A percentile compares a stretch with the other conserved stretches of the same genome.
Evolutionary conservation across 2,329 filamentous ascomycete genomes (phyloP).

Genomic region (Ceratocystis cacaofunesta): DNA sequence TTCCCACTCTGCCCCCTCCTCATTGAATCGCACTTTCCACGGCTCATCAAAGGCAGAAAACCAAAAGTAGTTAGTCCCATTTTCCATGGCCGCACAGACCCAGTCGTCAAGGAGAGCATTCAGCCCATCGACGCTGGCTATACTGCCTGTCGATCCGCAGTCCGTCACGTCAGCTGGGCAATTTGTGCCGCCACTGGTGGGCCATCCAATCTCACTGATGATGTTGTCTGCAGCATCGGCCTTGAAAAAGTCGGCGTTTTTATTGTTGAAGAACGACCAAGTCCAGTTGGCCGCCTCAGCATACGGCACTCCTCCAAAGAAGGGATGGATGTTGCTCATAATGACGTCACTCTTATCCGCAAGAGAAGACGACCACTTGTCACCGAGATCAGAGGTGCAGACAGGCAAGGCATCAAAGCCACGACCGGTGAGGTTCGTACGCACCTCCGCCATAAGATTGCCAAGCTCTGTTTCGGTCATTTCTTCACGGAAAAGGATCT

Average conservation of each 20-base stretch:
- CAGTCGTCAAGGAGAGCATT: slow-evolving; percentile 78
- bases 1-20: slow-evolving; percentile 61
- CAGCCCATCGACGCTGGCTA: slow-evolving; percentile 65
- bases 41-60: slow-evolving; percentile 95
- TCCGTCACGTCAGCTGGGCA: slow-evolving; percentile 37
- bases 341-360: slow-evolving; percentile 63
- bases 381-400: slow-evolving; percentile 76
- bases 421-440: slow-evolving; percentile 53
- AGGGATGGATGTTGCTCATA: slow-evolving; percentile 95
- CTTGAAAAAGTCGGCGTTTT: slow-evolving; percentile 53
- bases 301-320: slow-evolving; percentile 68
- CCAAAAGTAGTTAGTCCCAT: slow-evolving; percentile 92
- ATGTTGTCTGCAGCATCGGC: slow-evolving; percentile 51
- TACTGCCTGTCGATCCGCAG: slow-evolving; percentile 47
- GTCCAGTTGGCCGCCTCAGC: slow-evolving; percentile 65
- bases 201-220: slow-evolving; percentile 89
- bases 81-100: slow-evolving; percentile 65
- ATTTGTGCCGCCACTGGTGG: slow-evolving; percentile 62
- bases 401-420: slow-evolving; percentile 54
- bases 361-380: slow-evolving; percentile 64
- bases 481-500: slow-evolving; percentile 62
- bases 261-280: slow-evolving; percentile 59
- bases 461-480: slow-evolving; percentile 52
- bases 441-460: slow-evolving; percentile 50
- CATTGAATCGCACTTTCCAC: slow-evolving; percentile 73